phyloP scores from a whole-genome alignment of 2,329 filamentous ascomycete genomes.

The Neofusicoccum sp. region DNA sequence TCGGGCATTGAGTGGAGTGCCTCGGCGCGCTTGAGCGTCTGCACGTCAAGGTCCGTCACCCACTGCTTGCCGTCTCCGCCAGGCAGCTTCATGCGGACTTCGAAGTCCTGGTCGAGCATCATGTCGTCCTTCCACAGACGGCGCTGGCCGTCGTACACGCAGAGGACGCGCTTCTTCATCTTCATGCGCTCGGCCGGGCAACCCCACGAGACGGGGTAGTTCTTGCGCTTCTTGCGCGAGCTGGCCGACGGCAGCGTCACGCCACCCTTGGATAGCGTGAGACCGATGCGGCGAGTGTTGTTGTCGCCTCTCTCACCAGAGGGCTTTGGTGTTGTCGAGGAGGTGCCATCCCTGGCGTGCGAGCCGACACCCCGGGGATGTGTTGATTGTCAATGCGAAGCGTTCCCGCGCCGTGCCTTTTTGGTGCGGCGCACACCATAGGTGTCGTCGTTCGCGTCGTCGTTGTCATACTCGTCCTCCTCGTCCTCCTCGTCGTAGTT shows the following conservation, averaged over 20 bases:
- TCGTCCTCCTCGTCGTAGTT: constrained; percentile 67
- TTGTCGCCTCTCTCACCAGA: constrained; percentile 10
- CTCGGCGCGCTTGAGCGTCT: constrained; percentile 84
- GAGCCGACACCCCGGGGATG: constrained; percentile 47
- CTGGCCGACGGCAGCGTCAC: constrained; percentile 53
- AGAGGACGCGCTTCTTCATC: constrained; percentile 95
- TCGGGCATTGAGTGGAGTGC: constrained; percentile 76
- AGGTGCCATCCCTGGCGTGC: constrained; percentile 39
- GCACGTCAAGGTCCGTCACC: constrained; percentile 88
- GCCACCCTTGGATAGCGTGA: constrained; percentile 76
- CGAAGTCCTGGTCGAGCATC: constrained; percentile 94
- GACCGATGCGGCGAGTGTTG: constrained; percentile 44
- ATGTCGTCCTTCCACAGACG: constrained; percentile 97
- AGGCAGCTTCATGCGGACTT: constrained; percentile 76
- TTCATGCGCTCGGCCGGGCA: constrained; percentile 91
- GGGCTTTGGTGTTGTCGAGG: constrained; percentile 18
- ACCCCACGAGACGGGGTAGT: constrained; percentile 93
- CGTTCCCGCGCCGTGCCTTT: constrained; percentile 48
- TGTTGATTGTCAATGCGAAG: constrained; percentile 46
- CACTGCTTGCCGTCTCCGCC: constrained; percentile 61
- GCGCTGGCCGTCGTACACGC: constrained; percentile 84
- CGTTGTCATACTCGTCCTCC: constrained; percentile 54
- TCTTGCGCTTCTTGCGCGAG: constrained; percentile 85
- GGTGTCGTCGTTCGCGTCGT: constrained; percentile 53
- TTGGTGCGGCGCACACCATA: constrained; percentile 52